These are phyloP conservation scores for Nicotiana rustica DNA, from an alignment of 305 asterid species.

Conservation along the genomic window DNA sequence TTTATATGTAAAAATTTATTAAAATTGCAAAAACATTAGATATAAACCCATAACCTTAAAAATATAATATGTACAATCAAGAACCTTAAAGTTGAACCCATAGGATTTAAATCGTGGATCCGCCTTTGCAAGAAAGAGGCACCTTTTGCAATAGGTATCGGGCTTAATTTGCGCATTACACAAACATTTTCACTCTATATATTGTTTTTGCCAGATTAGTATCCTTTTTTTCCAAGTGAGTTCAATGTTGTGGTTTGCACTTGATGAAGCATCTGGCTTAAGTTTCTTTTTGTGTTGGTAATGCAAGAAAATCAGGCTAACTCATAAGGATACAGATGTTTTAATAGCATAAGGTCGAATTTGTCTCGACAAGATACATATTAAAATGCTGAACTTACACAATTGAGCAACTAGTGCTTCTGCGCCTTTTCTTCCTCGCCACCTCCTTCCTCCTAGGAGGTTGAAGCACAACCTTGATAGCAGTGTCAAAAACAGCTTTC, in stretches of 20 bases:
- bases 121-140: neutral
- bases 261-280: neutral
- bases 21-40: too few relatives aligned
- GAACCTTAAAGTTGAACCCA: too few relatives aligned
- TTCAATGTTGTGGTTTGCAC: neutral
- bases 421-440: slow-evolving; percentile 63
- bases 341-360: neutral
- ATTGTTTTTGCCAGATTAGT: slow-evolving; percentile 6
- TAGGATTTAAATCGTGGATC: too few relatives aligned
- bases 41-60: too few relatives aligned
- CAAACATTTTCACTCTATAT: neutral
- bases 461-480: slow-evolving; percentile 88
- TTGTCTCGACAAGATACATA: neutral
- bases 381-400: slow-evolving; percentile 58
- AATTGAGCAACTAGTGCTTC: slow-evolving; percentile 70
- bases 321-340: neutral
- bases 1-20: too few relatives aligned
- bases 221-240: neutral
- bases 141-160: neutral
- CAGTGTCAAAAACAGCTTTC: slow-evolving; percentile 93
- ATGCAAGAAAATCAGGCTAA: slow-evolving; percentile 3
- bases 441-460: slow-evolving; percentile 87
- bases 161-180: neutral
- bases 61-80: too few relatives aligned
- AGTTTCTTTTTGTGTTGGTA: neutral